phyloP scores from a whole-genome alignment of 1,284 basidiomycete genomes.

The Pascua sp. region DNA sequence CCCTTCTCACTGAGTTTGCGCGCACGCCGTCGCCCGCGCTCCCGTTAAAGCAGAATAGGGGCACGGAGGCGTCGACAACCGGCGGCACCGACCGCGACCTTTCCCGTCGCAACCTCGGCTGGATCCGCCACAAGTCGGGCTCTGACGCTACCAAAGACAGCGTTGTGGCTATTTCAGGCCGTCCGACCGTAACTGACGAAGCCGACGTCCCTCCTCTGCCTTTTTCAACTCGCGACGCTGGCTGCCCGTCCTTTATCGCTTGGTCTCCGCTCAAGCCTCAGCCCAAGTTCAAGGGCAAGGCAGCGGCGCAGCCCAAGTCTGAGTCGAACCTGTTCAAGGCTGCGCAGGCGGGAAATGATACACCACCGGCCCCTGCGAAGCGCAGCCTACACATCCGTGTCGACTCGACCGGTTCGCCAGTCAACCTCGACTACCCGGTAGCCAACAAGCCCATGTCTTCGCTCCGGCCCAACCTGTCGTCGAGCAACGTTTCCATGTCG shows the following conservation, averaged over 20 bases:
- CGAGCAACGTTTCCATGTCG: too few species aligned
- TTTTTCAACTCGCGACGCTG: too few species aligned
- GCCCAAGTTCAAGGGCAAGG: too few species aligned
- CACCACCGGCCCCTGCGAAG: neutral
- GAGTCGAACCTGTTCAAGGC: too few species aligned
- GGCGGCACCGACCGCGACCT: constrained; percentile 4
- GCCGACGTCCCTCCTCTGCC: too few species aligned
- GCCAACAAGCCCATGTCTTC: neutral
- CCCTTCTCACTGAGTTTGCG: constrained; percentile 32
- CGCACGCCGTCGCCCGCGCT: constrained; percentile 13
- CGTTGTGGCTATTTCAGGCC: neutral
- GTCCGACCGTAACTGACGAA: neutral
- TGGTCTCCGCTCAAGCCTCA: too few species aligned
- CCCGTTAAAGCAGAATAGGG: neutral
- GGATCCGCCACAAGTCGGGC: constrained; percentile 31
- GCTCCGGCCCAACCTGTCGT: too few species aligned
- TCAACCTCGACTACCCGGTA: constrained; percentile 4
- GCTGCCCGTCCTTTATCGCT: too few species aligned
- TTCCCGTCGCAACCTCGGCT: constrained; percentile 35
- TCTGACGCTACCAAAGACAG: constrained; percentile 20
- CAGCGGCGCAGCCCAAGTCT: too few species aligned
- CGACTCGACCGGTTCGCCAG: neutral
- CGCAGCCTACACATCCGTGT: neutral
- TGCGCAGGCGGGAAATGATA: too few species aligned
- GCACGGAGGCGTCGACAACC: constrained; percentile 3